Percentiles rank a stretch among this genome's conserved stretches.
Conservation (phyloP, 768 basidiomycete genomes). For the Pleurotus pulmonarius region DNA sequence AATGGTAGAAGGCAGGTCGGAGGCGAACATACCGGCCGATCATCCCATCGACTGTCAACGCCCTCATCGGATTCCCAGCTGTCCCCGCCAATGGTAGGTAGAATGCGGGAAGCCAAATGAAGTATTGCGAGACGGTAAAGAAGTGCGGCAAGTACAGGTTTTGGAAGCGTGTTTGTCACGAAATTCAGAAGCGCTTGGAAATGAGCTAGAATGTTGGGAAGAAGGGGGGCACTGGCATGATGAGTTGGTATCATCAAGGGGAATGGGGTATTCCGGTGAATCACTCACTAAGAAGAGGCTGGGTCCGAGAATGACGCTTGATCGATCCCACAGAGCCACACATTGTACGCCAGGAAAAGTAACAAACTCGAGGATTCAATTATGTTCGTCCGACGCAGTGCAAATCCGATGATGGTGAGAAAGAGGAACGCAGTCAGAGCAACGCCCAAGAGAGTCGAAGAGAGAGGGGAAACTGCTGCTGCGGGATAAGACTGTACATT, state of each 20-base stretch:
- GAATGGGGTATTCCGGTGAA: not conserved
- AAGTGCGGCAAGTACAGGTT: constrained; percentile 76
- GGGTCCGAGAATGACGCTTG: constrained; percentile 69
- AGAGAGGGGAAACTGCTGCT: constrained; percentile 78
- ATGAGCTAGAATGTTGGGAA: constrained; percentile 79
- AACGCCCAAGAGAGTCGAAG: constrained; percentile 85
- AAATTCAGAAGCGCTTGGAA: constrained; percentile 78
- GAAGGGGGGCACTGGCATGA: constrained; percentile 59
- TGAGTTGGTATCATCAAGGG: not conserved
- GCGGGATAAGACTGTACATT: constrained; percentile 67
- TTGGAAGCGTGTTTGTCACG: constrained; percentile 80
- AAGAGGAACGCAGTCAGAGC: constrained; percentile 88
- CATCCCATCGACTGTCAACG: constrained; percentile 63
- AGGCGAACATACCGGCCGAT: constrained; percentile 57
- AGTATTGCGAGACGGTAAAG: constrained; percentile 78
- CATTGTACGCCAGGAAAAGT: constrained; percentile 84
- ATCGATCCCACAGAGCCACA: constrained; percentile 87
- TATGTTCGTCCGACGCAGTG: constrained; percentile 83
- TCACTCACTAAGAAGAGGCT: constrained; percentile 71
- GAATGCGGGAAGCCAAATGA: constrained; percentile 76
- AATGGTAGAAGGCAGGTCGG: not conserved
- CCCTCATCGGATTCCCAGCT: constrained; percentile 71
- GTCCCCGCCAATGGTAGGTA: constrained; percentile 82
- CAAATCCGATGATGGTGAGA: constrained; percentile 89
- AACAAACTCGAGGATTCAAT: constrained; percentile 88